Base-by-base conservation (phyloP, 768 basidiomycete genomes). In the Lactarius trivialis region DNA sequence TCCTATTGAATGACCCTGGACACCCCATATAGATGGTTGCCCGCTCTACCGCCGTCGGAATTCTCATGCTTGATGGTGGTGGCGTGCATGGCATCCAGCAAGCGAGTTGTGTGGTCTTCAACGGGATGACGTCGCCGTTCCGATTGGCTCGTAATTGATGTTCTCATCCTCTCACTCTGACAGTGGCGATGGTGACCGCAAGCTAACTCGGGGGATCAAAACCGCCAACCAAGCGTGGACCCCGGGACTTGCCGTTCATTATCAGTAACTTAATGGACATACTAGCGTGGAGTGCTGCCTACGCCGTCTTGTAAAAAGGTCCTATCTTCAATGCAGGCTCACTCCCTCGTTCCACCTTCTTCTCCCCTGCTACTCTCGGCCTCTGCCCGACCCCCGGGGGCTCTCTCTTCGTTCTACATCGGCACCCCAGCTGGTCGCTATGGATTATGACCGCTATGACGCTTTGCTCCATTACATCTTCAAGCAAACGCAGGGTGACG, bases 401-500 rank as follows among this genome's bases (percentile, higher is more conserved):
- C 52, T 30, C 53, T 28, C 7, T 24, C 53, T 45, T 7, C 43
- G 43, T 45, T n/a, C 28, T 59, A 26, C 49, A 24, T 36, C 24
- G 2, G 50, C 30, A 17, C 30, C 54, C 45, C 57, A 24, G 19
- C 7, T 32, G 32, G 57, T 55, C 60, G 52, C 68, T 54, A 76
- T 75, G 73, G 75, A 75, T 67, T 74, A 75, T 69, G 73, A 77
- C 72, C 72, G 76, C 56, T 76, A 76, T 71, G 76, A 77, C 65
- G 76, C 76, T 53, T 71, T 77, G 64, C 71, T 77, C 58, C 76
- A 77, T 68, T 76, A 76, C 67, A 75, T 77, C 70, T 76, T 76
- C 75, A 75, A 77, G 71, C 76, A 76, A 68, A 77, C 76, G 14
- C 76, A 77, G 71, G 78, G 79, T 62, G 80, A 81, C 70, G 81